These are phyloP conservation scores for Trichoderma hamatum DNA, from an alignment of 2,329 filamentous ascomycete species.

Conservation along the genomic window DNA sequence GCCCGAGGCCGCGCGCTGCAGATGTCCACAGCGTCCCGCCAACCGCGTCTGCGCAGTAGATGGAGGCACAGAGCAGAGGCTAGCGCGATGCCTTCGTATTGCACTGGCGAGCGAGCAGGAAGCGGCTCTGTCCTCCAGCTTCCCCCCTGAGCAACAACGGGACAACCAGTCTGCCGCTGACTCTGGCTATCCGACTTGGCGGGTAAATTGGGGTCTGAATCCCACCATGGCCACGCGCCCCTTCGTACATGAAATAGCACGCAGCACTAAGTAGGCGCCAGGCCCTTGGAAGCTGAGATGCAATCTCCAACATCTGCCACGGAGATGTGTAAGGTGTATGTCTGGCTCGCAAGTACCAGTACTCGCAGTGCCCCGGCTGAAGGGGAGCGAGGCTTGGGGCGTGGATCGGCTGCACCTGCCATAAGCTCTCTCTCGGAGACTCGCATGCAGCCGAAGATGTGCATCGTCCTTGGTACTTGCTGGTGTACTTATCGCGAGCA, in stretches of 20 bases:
- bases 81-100: constrained; percentile 11
- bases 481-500: not conserved
- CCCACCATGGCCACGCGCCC: not conserved
- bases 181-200: constrained; percentile 8
- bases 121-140: not conserved
- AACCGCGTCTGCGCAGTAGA: not conserved
- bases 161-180: constrained; percentile 4
- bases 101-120: not conserved
- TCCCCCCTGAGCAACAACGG: not conserved
- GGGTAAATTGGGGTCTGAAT: constrained; percentile 16
- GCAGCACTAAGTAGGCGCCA: not conserved
- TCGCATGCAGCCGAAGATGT: constrained; percentile 17
- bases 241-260: not conserved
- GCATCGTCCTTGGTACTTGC: not conserved
- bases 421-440: constrained; percentile 2
- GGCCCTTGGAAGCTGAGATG: constrained; percentile 4
- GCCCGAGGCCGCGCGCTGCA: constrained; percentile 9
- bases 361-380: not conserved
- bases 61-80: not conserved
- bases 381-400: constrained; percentile 2
- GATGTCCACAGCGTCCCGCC: constrained; percentile 12
- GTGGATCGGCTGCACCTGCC: not conserved
- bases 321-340: not conserved
- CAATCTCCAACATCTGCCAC: not conserved
- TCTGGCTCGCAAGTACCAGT: not conserved